Percentiles rank a stretch among this genome's conserved stretches.
These are phyloP conservation scores for Pseudopyrenochaeta lycopersici DNA, from an alignment of 2,329 filamentous ascomycete species.

Conservation along the genomic window DNA sequence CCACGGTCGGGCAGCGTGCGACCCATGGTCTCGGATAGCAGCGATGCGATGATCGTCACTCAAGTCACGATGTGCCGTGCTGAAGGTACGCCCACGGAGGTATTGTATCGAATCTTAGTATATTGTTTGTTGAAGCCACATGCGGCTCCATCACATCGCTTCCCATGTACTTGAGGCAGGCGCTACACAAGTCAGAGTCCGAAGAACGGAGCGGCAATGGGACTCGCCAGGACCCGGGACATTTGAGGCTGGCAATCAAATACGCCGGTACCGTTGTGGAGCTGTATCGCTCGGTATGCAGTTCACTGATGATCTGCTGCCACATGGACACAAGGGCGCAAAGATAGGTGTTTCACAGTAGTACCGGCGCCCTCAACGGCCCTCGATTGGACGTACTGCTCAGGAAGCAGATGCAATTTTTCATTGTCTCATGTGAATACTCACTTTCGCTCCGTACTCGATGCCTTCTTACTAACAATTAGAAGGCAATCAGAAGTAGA, in stretches of 20 bases:
- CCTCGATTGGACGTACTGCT: too few species aligned
- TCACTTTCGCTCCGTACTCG: too few species aligned
- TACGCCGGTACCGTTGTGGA: too few species aligned
- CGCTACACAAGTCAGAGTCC: not conserved
- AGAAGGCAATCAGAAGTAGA: too few species aligned
- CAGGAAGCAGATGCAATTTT: too few species aligned
- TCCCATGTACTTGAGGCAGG: not conserved
- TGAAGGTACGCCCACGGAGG: not conserved
- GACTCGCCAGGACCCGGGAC: not conserved
- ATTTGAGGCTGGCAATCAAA: not conserved
- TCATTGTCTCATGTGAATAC: too few species aligned
- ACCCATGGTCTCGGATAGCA: constrained; percentile 11
- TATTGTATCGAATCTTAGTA: not conserved
- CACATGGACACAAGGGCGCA: too few species aligned
- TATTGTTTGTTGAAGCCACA: constrained; percentile 2
- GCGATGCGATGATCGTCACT: constrained; percentile 14
- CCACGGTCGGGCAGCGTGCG: constrained; percentile 2
- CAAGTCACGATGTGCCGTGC: constrained; percentile 4
- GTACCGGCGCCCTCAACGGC: too few species aligned
- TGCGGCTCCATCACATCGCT: constrained; percentile 7
- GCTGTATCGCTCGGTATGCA: too few species aligned
- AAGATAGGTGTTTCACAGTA: too few species aligned
- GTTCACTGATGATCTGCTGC: too few species aligned
- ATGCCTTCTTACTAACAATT: too few species aligned
- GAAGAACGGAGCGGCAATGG: not conserved